Evolutionary conservation across 495 filamentous ascomycete genomes (phyloP), one percentile per base, ranked within the genome.

Genomic region (Sphaerosporella brunnea): DNA sequence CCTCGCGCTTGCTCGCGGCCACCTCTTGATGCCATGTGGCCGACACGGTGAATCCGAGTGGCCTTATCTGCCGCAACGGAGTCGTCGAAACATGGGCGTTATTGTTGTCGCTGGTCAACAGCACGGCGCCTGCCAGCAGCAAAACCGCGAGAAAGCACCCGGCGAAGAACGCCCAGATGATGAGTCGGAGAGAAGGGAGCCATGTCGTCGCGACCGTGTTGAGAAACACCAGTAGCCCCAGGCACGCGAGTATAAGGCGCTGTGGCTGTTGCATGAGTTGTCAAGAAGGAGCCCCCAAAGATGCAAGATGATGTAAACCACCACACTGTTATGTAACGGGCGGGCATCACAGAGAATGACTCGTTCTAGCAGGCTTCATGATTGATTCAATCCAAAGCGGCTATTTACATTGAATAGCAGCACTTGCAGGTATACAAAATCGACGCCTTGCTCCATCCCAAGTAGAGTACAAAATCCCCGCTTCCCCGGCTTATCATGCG

Each of bases 111-210:
- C 44, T 42, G 36, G 51, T 47, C 23, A 57, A 47, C 11, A 54
- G 23, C 10, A 54, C 37, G 19, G 49, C 25, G n/a, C 45, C 45
- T 1, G 56, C 34, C 0, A 54, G 37, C 18, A 50, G 40, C 34
- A 54, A 35, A 4, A 57, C 20, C 15, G 51, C 40, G 11, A 42
- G 15, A n/a, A 10, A 32, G n/a, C 25, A 36, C 19, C 58, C 58
- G 7, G 53, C 23, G 43, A 57, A 54, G 50, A 61, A 61, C 13
- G 58, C 54, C 57, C 57, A 61, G 34, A 61, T 45, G 36, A 61
- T 51, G 15, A 54, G 38, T 16, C 58, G 58, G 21, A 61, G 38
- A 7, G 53, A 37, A 13, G 58, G 58, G 21, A 61, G 39, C 48
- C 47, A 56, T 32, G 36, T 38, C 39, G 45, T 48, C 35, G 45